phyloP scores from a whole-genome alignment of 2,329 filamentous ascomycete genomes.

The Fusarium phyllophilum region DNA sequence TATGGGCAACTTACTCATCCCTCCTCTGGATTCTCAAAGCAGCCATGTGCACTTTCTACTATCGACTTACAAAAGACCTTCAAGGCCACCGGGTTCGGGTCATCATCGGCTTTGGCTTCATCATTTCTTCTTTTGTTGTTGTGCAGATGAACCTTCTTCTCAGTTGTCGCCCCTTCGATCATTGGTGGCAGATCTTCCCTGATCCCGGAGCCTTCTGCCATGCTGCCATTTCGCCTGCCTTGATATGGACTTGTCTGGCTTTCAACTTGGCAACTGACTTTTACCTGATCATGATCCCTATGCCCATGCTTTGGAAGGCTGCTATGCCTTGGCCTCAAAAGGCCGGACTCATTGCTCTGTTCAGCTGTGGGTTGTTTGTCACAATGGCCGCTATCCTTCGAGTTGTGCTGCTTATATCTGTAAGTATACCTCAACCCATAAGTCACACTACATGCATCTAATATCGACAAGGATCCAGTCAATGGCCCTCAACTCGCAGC shows the following conservation, averaged over 20 bases:
- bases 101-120: constrained; percentile 60
- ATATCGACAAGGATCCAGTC: constrained; percentile 49
- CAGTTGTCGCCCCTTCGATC: constrained; percentile 62
- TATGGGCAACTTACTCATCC: constrained; percentile 65
- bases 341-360: constrained; percentile 51
- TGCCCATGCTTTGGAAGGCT: constrained; percentile 60
- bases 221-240: constrained; percentile 60
- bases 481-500: constrained; percentile 55
- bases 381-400: constrained; percentile 53
- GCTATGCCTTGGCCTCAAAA: constrained; percentile 51
- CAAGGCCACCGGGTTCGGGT: constrained; percentile 57
- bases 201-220: constrained; percentile 63
- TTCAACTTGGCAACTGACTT: constrained; percentile 67
- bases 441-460: neutral
- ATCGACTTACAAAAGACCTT: constrained; percentile 59
- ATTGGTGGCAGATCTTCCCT: constrained; percentile 69
- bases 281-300: constrained; percentile 67
- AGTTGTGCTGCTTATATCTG: constrained; percentile 44
- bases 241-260: constrained; percentile 62
- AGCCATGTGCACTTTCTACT: constrained; percentile 67
- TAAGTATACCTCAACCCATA: constrained; percentile 15
- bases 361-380: constrained; percentile 54
- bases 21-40: constrained; percentile 66
- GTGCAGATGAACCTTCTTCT: constrained; percentile 61
- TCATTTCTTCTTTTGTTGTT: constrained; percentile 60